Evolutionary conservation across 148 eudicot species (phyloP), one percentile per base, ranked within the genome.

Genomic region (Fagopyrum homotropicum): DNA sequence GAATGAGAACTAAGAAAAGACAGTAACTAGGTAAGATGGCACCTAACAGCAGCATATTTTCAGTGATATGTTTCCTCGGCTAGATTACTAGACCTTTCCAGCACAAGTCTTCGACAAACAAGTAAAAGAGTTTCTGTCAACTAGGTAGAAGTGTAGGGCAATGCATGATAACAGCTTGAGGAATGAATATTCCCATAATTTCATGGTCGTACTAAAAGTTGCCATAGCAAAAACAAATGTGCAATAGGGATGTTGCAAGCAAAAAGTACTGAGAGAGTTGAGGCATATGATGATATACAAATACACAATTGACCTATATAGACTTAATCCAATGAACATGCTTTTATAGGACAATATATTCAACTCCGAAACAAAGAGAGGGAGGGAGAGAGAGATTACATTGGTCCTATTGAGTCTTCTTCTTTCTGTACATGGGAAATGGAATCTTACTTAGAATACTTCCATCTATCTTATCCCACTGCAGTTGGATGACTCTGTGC

Each of bases 381-480:
- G 17, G 26, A 30, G 2, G 6, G 5, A 45, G 30, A 22, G 81
- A 69, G 82, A 82, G 74, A 77, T 80, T 83, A 90, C 89, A 74
- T 10, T 79, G 76, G 72, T 52, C 78, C 87, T 92, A 92, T 76
- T 88, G 91, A 73, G 77, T 80, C 85, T 92, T 94, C 87, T 89
- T 90, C 77, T 84, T 85, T 80, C 85, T 89, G 82, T 78, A 82
- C 74, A 77, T 51, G 11, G 89, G 83, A 50, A 83, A 44, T 66
- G 92, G 91, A 63, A 89, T 76, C 89, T 79, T 89, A 72, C 79
- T 85, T 40, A 86, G 70, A 63, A 92, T 75, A 45, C 66, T 74
- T 55, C 84, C 82, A 78, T 89, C 96, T 75, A 92, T 11, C 74
- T 86, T 87, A 69, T 72, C 84, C 79, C 77, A 92, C 59, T 84